phyloP scores from a whole-genome alignment of 805 yeast genomes.

The Candida tammaniensis region DNA sequence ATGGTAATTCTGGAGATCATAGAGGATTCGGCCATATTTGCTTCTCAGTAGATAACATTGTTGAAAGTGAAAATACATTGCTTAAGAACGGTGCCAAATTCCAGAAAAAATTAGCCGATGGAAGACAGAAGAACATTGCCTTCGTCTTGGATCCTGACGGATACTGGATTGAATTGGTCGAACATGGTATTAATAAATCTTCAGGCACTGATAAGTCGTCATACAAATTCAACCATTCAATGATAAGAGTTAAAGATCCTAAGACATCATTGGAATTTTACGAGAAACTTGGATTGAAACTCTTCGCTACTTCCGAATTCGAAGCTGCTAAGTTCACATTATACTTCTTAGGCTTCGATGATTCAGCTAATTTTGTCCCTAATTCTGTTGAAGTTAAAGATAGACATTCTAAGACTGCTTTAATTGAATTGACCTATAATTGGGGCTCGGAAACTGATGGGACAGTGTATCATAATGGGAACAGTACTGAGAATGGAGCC shows the following conservation, averaged over 20 bases:
- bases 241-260: conserved; percentile 92
- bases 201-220: conserved; percentile 36
- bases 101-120: conserved; percentile 82
- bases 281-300: conserved; percentile 75
- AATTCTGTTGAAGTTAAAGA: conserved; percentile 21
- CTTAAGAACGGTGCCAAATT: conserved; percentile 65
- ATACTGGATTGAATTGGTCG: conserved; percentile 92
- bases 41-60: conserved; percentile 79
- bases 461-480: conserved; percentile 82
- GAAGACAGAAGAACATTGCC: conserved; percentile 90
- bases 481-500: conserved; percentile 48
- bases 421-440: conserved; percentile 89
- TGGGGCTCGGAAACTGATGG: conserved; percentile 90
- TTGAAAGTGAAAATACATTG: conserved; percentile 54
- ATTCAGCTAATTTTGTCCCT: conserved; percentile 41
- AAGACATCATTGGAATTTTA: conserved; percentile 73
- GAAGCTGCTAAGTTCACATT: conserved; percentile 77
- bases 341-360: conserved; percentile 79
- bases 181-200: conserved; percentile 47
- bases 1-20: conserved; percentile 81
- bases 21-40: conserved; percentile 96
- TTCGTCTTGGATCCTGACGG: conserved; percentile 95
- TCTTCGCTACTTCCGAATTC: conserved; percentile 54
- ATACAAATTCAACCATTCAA: conserved; percentile 76
- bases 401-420: conserved; percentile 49